Base-by-base conservation (phyloP, 768 basidiomycete species). In the Psilocybe sp. region DNA sequence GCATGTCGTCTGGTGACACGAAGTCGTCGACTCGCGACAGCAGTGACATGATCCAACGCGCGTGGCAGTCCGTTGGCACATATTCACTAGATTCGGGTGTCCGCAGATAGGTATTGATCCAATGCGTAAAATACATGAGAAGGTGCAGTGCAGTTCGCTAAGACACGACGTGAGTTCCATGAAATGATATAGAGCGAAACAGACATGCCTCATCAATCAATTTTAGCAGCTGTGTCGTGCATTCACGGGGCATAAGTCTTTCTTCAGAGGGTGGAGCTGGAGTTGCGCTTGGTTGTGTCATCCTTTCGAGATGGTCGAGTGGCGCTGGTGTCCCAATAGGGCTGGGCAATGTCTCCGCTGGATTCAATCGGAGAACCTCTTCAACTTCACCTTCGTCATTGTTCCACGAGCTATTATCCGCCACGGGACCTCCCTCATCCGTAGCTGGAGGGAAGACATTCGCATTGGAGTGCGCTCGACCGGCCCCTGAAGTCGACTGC, bases 71-170 rank as follows among this genome's bases (percentile, higher is more conserved):
- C 11, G 77, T 78, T 15, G 80, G 75, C 33, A 65, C 62, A 56
- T 68, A 71, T 43, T 62, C 54, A 16, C 59, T 60, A 28, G 69
- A 58, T 49, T 73, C 67, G 5, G 64, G 66, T 18, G 75, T 66
- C 40, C 82, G 74, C 6, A 88, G 63, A 52, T 86, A 75, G 12
- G 77, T 50, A 54, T 84, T 84, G 54, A 89, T 83, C 89, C 89
- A 92, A 59, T 90, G 79, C 14, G 81, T 76, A 64, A 91, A 91
- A 64, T 90, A 91, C 86, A 88, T 89, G 51, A 92, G 66, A 40
- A 92, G 74, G 62, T 89, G 89, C 20, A 92, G 63, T 4, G 87
- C 80, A 64, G 74, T 80, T 59, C 78, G 76, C 89, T 92, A 55
- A 31, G 52, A 45, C 43, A 40, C 44, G 39, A 53, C 55, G 16